These are phyloP conservation scores for Pyrenophora tritici-repentis DNA, from an alignment of 2,329 filamentous ascomycete genomes.

Conservation along the genomic window DNA sequence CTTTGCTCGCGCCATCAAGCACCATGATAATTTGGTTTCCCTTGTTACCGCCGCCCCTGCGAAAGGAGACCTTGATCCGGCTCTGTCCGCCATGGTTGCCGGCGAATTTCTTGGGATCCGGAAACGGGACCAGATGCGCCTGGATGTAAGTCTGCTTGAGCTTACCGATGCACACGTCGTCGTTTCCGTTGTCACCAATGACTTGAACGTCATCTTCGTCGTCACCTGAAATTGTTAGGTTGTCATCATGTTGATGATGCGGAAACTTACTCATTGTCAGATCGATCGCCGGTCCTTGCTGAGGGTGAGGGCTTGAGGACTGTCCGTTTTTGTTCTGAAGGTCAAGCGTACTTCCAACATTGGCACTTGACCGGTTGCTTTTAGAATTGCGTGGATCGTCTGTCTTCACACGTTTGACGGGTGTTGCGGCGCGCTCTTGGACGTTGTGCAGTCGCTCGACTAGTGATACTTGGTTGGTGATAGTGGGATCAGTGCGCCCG, in stretches of 20 bases:
- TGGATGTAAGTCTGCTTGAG: conserved; percentile 70
- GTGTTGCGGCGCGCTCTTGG: conserved; percentile 65
- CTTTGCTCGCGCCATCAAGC: conserved; percentile 70
- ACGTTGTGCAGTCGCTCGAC: conserved; percentile 79
- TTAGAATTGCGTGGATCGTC: conserved; percentile 25
- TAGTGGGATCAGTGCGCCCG: conserved; percentile 28
- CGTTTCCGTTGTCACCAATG: conserved; percentile 64
- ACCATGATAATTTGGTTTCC: conserved; percentile 73
- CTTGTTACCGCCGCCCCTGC: conserved; percentile 60
- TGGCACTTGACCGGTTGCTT: conserved; percentile 23
- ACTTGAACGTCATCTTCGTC: conserved; percentile 67
- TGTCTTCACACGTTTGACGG: conserved; percentile 48
- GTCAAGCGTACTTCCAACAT: conserved; percentile 49
- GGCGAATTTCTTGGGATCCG: conserved; percentile 65
- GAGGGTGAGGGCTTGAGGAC: conserved; percentile 2
- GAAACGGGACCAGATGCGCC: conserved; percentile 69
- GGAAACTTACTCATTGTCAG: conserved; percentile 41
- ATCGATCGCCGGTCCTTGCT: conserved; percentile 31
- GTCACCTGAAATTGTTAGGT: conserved; percentile 52
- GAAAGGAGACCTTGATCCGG: conserved; percentile 72
- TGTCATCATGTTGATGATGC: background rate
- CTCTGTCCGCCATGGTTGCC: conserved; percentile 66
- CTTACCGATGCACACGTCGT: conserved; percentile 82
- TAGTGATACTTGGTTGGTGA: conserved; percentile 60
- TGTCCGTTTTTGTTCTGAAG: conserved; percentile 43